A percentile compares a stretch with the other conserved stretches of the same genome.
phyloP scores from a whole-genome alignment of 164 flowering plant genomes.

The Litsea cubeba region DNA sequence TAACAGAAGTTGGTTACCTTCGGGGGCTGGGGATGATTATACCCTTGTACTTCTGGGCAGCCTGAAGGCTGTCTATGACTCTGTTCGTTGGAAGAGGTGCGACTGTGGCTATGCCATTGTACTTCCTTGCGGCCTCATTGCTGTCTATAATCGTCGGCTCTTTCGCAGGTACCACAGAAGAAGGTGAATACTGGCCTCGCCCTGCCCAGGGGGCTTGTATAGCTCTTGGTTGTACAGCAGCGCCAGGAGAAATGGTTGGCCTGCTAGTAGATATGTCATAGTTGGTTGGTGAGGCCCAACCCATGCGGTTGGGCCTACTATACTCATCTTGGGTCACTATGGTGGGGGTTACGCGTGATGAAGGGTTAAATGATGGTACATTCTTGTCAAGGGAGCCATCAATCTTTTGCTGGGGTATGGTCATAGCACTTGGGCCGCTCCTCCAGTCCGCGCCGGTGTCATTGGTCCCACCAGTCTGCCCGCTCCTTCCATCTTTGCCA shows the following conservation, averaged over 20 bases:
- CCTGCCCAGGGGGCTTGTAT: background rate
- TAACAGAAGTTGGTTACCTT: background rate
- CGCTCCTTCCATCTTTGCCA: background rate
- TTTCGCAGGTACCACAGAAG: background rate
- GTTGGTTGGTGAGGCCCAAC: background rate
- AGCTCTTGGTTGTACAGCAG: background rate
- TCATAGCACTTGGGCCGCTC: background rate
- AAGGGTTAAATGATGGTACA: background rate
- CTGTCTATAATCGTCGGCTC: background rate
- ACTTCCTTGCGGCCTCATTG: background rate
- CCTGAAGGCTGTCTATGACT: conserved; percentile 1
- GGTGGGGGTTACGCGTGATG: no score
- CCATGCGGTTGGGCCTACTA: background rate
- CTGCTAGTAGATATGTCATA: background rate
- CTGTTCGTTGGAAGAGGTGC: no score
- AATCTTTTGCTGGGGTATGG: background rate
- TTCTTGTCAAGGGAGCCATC: background rate
- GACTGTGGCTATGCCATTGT: background rate
- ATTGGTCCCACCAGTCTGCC: background rate
- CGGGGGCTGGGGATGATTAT: background rate
- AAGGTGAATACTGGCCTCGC: background rate
- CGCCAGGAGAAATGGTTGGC: no score
- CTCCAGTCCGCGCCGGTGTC: background rate
- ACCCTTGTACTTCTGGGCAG: background rate
- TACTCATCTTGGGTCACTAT: background rate